Base-by-base conservation (phyloP, 2,329 filamentous ascomycete species). In the Colletotrichum euphorbiae region DNA sequence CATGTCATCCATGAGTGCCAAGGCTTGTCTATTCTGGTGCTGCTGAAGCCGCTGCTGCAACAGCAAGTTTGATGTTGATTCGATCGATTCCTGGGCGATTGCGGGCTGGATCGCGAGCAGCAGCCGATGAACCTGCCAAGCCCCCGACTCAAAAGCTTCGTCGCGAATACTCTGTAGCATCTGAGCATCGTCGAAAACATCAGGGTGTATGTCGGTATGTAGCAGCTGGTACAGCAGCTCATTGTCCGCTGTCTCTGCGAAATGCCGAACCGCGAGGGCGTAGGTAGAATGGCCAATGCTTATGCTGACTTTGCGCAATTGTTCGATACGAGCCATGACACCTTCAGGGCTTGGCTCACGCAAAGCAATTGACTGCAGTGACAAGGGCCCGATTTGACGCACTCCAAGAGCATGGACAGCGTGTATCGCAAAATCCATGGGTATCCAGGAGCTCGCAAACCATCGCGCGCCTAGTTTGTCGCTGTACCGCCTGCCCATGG, bases 401-500 rank as follows among this genome's bases (percentile, higher is more conserved):
- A 97, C 82, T 2, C 92, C 92, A 58, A 97, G 86, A 73, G 91
- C 88, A 63, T 86, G 84, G 17, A 96, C 81, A 6, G 92, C 85
- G 38, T 87, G 87, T 62, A 97, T 88, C 28, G 93, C 88, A 71
- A 91, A 87, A 63, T 94, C 89, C 9, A 94, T 82, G 1, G 90
- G 87, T 21, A 96, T 85, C 77, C 92, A 91, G 17, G 80, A 81
- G 65, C 84, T 90, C 9, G 94, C 94, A 76, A 97, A 94, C 81
- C 93, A 89, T 70, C 90, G 87, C n/a, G 94, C 91, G 17, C 92
- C 91, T 33, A 97, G 85, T 0, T 82, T 79, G 76, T 96, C 93
- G 73, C 87, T 90, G 70, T 89, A 86, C 8, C 79, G 78, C 68
- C 85, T 88, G 40, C 79, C 79, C 13, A 71, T 70, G 28, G 81